phyloP scores from a whole-genome alignment of 169 alveolate genomes.

The Plasmodium coatneyi region DNA sequence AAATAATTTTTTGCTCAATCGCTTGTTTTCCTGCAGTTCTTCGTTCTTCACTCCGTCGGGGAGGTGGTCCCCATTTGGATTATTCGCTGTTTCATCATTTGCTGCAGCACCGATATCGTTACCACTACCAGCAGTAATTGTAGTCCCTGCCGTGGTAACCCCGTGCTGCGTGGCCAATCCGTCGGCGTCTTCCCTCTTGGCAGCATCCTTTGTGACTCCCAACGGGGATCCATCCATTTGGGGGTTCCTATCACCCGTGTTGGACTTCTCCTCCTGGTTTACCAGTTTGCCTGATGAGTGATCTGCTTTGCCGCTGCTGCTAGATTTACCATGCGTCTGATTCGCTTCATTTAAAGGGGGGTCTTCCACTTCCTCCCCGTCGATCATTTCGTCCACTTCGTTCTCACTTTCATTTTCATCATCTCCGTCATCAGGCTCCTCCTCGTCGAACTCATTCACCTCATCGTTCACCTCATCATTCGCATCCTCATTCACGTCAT shows the following conservation, averaged over 20 bases:
- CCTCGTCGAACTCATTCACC: neutral
- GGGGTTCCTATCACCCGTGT: neutral
- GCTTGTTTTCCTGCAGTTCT: neutral
- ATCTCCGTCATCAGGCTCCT: neutral
- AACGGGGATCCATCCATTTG: neutral
- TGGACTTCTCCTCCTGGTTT: neutral
- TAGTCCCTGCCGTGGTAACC: neutral
- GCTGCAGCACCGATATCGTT: neutral
- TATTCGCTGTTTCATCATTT: neutral
- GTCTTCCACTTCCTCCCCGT: neutral
- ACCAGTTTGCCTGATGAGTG: neutral
- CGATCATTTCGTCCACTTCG: neutral
- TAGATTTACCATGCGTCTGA: neutral
- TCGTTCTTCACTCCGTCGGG: neutral
- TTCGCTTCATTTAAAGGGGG: neutral
- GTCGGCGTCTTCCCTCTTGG: neutral
- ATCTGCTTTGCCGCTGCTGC: neutral
- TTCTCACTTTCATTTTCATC: neutral
- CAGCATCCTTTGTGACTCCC: neutral
- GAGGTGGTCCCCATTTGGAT: neutral
- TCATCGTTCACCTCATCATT: neutral
- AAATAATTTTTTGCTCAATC: conserved; percentile 40
- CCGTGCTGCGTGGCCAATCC: neutral
- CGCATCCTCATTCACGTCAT: neutral
- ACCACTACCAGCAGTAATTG: neutral